phyloP scores from a whole-genome alignment of 1,284 basidiomycete genomes.

The Microbotryum violaceum region DNA sequence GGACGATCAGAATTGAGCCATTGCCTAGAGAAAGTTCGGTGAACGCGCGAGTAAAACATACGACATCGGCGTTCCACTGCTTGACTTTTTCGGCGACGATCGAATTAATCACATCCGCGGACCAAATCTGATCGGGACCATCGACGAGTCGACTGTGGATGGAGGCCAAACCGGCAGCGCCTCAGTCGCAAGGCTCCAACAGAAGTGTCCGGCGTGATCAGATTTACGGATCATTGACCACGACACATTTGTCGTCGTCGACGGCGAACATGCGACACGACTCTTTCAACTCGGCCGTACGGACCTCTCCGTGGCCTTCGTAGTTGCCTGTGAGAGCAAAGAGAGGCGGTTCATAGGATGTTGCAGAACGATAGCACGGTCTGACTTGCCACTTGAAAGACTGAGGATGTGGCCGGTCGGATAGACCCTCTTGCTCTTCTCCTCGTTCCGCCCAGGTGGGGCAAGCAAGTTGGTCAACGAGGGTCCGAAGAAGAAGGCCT shows the following conservation, averaged over 20 bases:
- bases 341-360: too few relatives aligned
- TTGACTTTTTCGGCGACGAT: constrained; percentile 57
- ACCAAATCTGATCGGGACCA: constrained; percentile 64
- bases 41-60: too few relatives aligned
- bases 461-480: constrained; percentile 54
- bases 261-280: constrained; percentile 70
- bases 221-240: constrained; percentile 66
- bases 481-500: constrained; percentile 85
- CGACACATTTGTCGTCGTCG: constrained; percentile 49
- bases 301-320: constrained; percentile 62
- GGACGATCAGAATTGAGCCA: too few relatives aligned
- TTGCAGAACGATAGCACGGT: too few relatives aligned
- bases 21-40: too few relatives aligned
- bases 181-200: background rate
- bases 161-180: background rate
- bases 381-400: constrained; percentile 44
- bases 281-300: constrained; percentile 57
- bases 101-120: constrained; percentile 53
- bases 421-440: constrained; percentile 7
- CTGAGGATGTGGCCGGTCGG: constrained; percentile 41
- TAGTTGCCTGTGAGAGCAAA: constrained; percentile 53
- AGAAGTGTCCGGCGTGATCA: background rate
- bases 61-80: constrained; percentile 53
- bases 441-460: constrained; percentile 38
- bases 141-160: constrained; percentile 61